Evolutionary conservation across 2,329 filamentous ascomycete species (phyloP), one percentile per base, ranked within the genome.

Genomic region (Blastomyces emzantsi): DNA sequence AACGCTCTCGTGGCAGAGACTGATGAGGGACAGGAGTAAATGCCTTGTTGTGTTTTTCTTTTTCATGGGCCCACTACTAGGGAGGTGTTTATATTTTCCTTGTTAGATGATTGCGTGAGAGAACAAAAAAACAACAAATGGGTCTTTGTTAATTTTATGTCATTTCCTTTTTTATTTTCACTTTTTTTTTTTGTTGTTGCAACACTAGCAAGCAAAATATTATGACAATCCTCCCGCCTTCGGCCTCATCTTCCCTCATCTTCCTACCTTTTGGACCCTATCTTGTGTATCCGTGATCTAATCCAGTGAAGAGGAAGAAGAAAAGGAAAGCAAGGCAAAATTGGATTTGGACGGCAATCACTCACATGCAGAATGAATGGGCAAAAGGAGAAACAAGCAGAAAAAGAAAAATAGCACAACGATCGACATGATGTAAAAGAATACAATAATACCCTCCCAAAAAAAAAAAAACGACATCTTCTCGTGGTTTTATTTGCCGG

Each of bases 1-100:
- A 88, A 86, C 77, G 92, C 90, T 77, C 80, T 95, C 80, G 78
- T 89, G 76, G 90, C 84, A 78, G 91, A 92, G 76, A 85, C 80
- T 65, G 81, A 81, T 72, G 74, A 80, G 72, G 76, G 78, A 73
- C 33, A 61, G 60, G 60, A 54, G 49, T 61, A 61, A 61, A 61
- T 52, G 51, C 47, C 33, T 54, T 43, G 41, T 55, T 52, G 9
- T 43, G n/a, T 55, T 61, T 61, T 61, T 54, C 19, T n/a, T 60
- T 60, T 60, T 49, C 41, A 49, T 49, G 58, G 58, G 58, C 58
- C 43, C 58, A 60, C 28, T 47, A 47, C 43, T 47, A 47, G 41
- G 58, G 43, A 60, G 58, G 58, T 60, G 58, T 58, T 58, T 43
- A 58, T 56, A 56, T 60, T 60, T 60, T 60, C 43, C 58, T 49